A percentile compares a stretch with the other conserved stretches of the same genome.
phyloP scores from a whole-genome alignment of 805 yeast genomes.

The Sugiyamaella smithiae region DNA sequence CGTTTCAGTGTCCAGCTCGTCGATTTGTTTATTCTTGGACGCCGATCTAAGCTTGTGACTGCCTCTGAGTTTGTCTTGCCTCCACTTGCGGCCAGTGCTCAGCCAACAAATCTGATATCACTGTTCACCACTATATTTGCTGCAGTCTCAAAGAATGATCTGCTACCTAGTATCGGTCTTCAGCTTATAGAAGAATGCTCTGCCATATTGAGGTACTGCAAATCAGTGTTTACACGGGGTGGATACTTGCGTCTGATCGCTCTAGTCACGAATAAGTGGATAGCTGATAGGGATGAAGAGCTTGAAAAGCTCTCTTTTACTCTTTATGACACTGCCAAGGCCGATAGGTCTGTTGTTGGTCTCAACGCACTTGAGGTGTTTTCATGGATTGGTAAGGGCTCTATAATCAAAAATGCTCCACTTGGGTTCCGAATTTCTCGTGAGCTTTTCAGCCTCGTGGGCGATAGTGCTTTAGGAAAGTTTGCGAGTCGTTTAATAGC shows the following conservation, averaged over 20 bases:
- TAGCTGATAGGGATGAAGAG: slow-evolving; percentile 27
- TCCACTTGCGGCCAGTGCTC: not conserved
- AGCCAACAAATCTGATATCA: slow-evolving; percentile 8
- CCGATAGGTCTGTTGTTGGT: not conserved
- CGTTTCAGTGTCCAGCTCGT: slow-evolving; percentile 4
- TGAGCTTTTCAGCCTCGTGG: slow-evolving; percentile 31
- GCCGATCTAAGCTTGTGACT: not conserved
- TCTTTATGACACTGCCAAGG: not conserved
- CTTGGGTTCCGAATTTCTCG: slow-evolving; percentile 36
- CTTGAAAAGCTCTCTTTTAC: slow-evolving; percentile 3
- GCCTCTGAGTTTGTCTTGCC: not conserved
- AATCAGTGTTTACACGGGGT: slow-evolving; percentile 41
- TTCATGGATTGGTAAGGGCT: slow-evolving; percentile 72
- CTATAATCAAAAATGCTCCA: slow-evolving; percentile 55
- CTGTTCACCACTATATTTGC: slow-evolving; percentile 22
- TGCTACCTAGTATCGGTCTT: not conserved
- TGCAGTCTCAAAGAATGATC: slow-evolving; percentile 11
- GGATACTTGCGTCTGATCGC: slow-evolving; percentile 57
- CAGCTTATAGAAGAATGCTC: slow-evolving; percentile 18
- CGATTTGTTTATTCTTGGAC: slow-evolving; percentile 10
- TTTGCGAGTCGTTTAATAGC: slow-evolving; percentile 56
- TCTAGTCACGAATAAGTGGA: slow-evolving; percentile 58
- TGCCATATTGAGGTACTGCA: slow-evolving; percentile 21
- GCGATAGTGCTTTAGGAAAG: slow-evolving; percentile 35
- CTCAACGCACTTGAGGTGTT: slow-evolving; percentile 42